Base-by-base conservation (phyloP, 1,139 yeast species). In the Pichia sp. region DNA sequence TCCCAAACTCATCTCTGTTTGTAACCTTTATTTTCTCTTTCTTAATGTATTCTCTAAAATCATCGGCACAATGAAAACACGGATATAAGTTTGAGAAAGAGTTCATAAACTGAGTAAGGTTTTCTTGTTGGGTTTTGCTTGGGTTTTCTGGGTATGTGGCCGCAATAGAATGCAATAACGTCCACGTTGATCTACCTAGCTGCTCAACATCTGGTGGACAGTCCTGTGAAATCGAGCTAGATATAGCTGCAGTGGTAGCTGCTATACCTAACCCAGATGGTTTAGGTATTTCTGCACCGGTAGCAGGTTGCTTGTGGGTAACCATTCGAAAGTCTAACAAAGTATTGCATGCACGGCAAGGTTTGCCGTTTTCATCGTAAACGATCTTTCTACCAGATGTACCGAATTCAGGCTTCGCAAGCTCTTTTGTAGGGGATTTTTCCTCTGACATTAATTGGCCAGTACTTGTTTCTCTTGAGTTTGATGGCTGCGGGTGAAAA, bases 21-120 rank as follows among this genome's bases (percentile, higher is more conserved):
- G 70, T 73, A 4, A 86, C 89, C 55, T 75, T 74, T 5, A 96
- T 95, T 58, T 82, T 82, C 58, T 85, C 74, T 52, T 68, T 71
- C 31, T 67, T 67, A 46, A 88, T 74, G 70, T 87, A 90, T 26
- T 70, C 69, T 52, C 81, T 77, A 67, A 95, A 88, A 65, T 91
- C 98, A 46, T 79, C 80, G 0, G 96, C 97, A 71, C 99, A 95
- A 71, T 80, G 84, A 87, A 95, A 85, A 69, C 99, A 93, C 1
- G 99, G 99, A 63, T 93, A 93, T 46, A 91, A 75, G 58, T 83
- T 81, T 4, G 95, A 83, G 66, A 93, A 89, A 7, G 88, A 73
- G 18, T 71, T 72, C 49, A 93, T 66, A 60, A 93, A 91, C 54
- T 80, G 79, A 48, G 72, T 73, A 83, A 93, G 79, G 58, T 90